Conservation (phyloP, 73 alveolate genomes). For the Paramecium bursaria region DNA sequence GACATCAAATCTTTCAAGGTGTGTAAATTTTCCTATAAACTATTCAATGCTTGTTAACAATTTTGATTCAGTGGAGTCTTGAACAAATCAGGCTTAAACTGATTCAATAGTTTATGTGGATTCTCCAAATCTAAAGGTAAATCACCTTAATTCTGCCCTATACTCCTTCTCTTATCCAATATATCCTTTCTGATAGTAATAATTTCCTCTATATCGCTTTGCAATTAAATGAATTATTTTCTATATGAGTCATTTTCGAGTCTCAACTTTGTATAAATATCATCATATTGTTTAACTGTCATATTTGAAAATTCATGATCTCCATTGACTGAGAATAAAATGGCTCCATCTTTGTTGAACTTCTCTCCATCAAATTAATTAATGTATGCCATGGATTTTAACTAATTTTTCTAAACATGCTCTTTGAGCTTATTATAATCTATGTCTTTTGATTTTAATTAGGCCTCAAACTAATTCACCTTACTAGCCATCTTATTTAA, state of each 20-base stretch:
- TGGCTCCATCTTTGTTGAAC: no score
- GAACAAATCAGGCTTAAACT: conserved; percentile 28
- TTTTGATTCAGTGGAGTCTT: conserved; percentile 17
- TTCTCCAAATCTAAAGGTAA: conserved; percentile 32
- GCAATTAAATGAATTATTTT: conserved; percentile 5
- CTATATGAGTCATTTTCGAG: conserved; percentile 34
- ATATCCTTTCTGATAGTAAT: conserved; percentile 24
- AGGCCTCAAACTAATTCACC: no score
- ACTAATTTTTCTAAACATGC: no score
- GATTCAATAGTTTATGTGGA: conserved; percentile 5
- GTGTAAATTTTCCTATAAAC: conserved; percentile 30
- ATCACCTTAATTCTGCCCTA: conserved; percentile 6
- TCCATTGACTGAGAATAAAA: conserved; percentile 43
- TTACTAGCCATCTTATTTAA: no score
- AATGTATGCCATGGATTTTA: no score
- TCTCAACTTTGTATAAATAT: not conserved
- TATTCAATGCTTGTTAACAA: conserved; percentile 23
- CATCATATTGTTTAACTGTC: conserved; percentile 44
- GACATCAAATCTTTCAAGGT: conserved; percentile 34
- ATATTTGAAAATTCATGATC: conserved; percentile 41
- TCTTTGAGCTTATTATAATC: no score
- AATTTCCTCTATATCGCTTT: conserved; percentile 23
- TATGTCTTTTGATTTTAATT: no score
- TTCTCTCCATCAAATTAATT: no score
- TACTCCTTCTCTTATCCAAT: conserved; percentile 24